These are phyloP conservation scores for Phaeosphaeriaceae sp. DNA, from an alignment of 2,329 filamentous ascomycete genomes.

Conservation along the genomic window DNA sequence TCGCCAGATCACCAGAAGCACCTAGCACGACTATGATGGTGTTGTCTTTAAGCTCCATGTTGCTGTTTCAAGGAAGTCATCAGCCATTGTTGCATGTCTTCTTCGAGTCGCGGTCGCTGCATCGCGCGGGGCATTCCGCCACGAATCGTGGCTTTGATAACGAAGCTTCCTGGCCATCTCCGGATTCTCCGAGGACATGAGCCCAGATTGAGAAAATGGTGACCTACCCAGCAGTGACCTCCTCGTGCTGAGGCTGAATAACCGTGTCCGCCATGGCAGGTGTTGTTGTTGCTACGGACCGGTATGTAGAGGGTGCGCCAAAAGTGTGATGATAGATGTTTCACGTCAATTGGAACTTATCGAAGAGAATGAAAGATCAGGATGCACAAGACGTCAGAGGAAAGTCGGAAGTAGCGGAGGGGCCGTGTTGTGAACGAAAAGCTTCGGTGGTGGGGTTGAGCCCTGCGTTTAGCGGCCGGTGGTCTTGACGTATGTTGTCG, in stretches of 20 bases:
- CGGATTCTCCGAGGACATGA: not conserved
- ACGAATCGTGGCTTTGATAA: not conserved
- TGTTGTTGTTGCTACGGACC: conserved; percentile 8
- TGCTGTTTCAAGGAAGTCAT: conserved; percentile 60
- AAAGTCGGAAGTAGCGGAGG: conserved; percentile 35
- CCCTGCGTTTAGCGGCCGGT: conserved; percentile 29
- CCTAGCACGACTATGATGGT: conserved; percentile 96
- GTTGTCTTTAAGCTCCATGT: conserved; percentile 97
- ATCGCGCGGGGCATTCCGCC: not conserved
- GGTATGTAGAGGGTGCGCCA: conserved; percentile 28
- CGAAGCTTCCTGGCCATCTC: not conserved
- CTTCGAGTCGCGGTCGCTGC: conserved; percentile 5
- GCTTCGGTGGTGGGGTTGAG: conserved; percentile 45
- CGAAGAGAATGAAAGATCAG: conserved; percentile 12
- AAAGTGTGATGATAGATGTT: conserved; percentile 26
- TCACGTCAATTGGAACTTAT: conserved; percentile 31
- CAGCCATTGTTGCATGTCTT: conserved; percentile 27
- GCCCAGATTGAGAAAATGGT: conserved; percentile 1
- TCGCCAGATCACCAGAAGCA: conserved; percentile 95
- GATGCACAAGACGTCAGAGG: conserved; percentile 15
- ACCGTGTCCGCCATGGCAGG: conserved; percentile 56
- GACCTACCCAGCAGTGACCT: conserved; percentile 56
- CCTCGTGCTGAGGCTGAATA: conserved; percentile 54
- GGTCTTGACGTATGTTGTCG: conserved; percentile 39
- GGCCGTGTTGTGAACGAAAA: conserved; percentile 37